Evolutionary conservation across 345 rosid species (phyloP), one percentile per base, ranked within the genome.

Genomic region (Leavenworthia alabamica): DNA sequence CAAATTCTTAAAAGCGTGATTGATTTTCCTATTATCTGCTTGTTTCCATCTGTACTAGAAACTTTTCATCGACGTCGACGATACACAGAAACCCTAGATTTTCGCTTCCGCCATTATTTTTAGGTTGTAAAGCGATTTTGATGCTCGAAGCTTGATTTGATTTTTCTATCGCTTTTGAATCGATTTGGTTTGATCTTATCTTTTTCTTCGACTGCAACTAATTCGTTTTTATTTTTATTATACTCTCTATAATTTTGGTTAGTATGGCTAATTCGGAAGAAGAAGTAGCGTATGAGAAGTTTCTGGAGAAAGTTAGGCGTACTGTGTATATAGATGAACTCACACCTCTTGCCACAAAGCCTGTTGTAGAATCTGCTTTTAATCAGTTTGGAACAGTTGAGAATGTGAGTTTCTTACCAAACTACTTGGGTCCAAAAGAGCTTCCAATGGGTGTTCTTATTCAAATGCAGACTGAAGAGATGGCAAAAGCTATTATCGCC

Each of bases 371-470:
- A 72, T 75, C 78, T 14, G 96, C 85, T 14, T 61, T 89, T 4
- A 75, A 60, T 61, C 97, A 86, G 84, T 93, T 82, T 66, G 94
- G 89, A 52, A 56, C 36, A 0, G 96, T 93, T 3, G 76, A 72
- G 68, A 73, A 42, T 28, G 78, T 83, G 20, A 66, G 28, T 14
- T 83, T 93, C 39, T 66, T 86, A 14, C 89, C 86, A 0, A 83
- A 82, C 78, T 89, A 78, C 65, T 32, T 58, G 6, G 80, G 66
- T 64, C 74, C 77, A 0, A 57, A 44, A 72, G 77, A 79, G 68
- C 56, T 57, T 35, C 80, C 81, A 0, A 44, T 27, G 6, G 64
- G 81, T 57, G 99, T 81, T 49, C 52, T 93, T 47, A 86, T 89
- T 43, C 96, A 85, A 81, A 80, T 89, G 89, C 78, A 75, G 37